A percentile compares a stretch with the other conserved stretches of the same genome.
phyloP scores from a whole-genome alignment of 2,329 filamentous ascomycete genomes.

The Aureobasidium sp. region DNA sequence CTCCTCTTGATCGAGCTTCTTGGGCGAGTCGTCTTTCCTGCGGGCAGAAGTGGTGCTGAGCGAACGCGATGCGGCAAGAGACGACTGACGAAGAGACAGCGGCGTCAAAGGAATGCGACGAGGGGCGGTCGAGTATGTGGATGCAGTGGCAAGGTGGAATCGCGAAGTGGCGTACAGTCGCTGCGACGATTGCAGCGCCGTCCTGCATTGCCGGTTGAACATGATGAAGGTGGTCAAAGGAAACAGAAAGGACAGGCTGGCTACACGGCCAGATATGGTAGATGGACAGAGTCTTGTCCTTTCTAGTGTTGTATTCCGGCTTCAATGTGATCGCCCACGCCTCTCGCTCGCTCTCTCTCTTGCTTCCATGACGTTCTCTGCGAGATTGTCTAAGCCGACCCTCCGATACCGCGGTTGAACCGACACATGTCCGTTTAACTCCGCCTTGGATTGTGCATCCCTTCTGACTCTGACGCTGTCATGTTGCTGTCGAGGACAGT shows the following conservation, averaged over 20 bases:
- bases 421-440: slow-evolving; percentile 5
- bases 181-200: slow-evolving; percentile 37
- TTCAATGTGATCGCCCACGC: slow-evolving; percentile 10
- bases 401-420: neutral
- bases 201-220: slow-evolving; percentile 54
- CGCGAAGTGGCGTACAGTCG: slow-evolving; percentile 25
- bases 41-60: slow-evolving; percentile 39
- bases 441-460: neutral
- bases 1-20: slow-evolving; percentile 41
- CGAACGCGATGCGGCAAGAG: slow-evolving; percentile 25
- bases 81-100: slow-evolving; percentile 21
- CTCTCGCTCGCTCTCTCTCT: neutral
- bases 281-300: too few species aligned
- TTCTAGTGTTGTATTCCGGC: slow-evolving; percentile 14
- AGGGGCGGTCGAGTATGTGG: slow-evolving; percentile 11
- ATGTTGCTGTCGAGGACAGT: neutral
- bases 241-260: slow-evolving; percentile 15
- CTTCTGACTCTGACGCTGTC: neutral
- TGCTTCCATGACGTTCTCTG: slow-evolving; percentile 26
- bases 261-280: neutral
- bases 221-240: slow-evolving; percentile 1
- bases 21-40: slow-evolving; percentile 51
- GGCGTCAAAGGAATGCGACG: slow-evolving; percentile 19
- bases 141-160: slow-evolving; percentile 21
- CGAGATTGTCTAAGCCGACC: slow-evolving; percentile 39